A percentile compares a stretch with the other conserved stretches of the same genome.
Evolutionary conservation across 2,329 filamentous ascomycete genomes (phyloP).

Genomic region (Penicillium capsulatum): DNA sequence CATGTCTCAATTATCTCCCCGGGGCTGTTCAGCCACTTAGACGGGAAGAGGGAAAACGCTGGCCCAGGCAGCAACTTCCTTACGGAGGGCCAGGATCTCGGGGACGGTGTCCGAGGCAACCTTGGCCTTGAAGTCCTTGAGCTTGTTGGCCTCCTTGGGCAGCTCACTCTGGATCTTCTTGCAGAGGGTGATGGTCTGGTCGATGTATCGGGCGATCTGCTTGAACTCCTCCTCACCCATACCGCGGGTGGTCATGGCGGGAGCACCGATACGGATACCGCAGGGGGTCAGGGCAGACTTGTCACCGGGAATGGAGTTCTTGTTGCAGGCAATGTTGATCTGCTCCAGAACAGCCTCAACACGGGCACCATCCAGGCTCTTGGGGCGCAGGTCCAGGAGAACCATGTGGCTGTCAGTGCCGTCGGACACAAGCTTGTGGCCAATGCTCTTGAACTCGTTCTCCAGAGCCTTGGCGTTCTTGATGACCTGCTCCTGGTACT

Average conservation of each 20-base stretch:
- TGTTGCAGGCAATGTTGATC: conserved; percentile 99
- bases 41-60: conserved; percentile 82
- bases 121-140: conserved; percentile 98
- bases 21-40: conserved; percentile 25
- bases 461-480: conserved; percentile 88
- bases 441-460: conserved; percentile 62
- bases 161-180: conserved; percentile 79
- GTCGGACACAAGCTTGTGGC: conserved; percentile 85
- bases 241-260: conserved; percentile 94
- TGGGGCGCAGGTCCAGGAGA: conserved; percentile 83
- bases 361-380: conserved; percentile 81
- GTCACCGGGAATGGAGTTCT: conserved; percentile 97
- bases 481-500: conserved; percentile 87
- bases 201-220: conserved; percentile 84
- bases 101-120: conserved; percentile 71
- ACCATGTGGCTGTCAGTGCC: conserved; percentile 98
- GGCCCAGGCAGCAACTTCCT: conserved; percentile 87
- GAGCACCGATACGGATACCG: conserved; percentile 92
- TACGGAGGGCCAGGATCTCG: conserved; percentile 79
- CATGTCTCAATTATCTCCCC: conserved; percentile 10
- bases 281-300: conserved; percentile 93
- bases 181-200: conserved; percentile 81
- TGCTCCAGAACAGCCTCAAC: conserved; percentile 95
- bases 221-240: conserved; percentile 91
- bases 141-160: conserved; percentile 97